Base-by-base conservation (phyloP, 345 rosid genomes). In the Orychophragmus violaceus region DNA sequence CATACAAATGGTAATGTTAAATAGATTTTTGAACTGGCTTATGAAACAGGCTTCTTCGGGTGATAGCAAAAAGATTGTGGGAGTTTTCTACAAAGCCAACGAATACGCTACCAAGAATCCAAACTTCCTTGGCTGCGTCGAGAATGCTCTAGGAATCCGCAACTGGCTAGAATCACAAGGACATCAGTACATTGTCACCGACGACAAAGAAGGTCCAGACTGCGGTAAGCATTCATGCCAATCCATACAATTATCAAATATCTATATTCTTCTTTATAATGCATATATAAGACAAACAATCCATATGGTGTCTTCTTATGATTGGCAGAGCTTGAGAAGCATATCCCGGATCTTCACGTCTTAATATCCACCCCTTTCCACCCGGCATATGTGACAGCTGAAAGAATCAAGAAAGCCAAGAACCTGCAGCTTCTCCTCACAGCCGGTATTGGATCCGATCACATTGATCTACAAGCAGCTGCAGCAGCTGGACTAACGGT, bases 361-460 rank as follows among this genome's bases (percentile, higher is more conserved):
- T 85, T 93, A 59, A 93, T 93, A 71, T 53, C 87, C 0, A 90
- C 98, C 2, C 98, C 97, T 0, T 93, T 93, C 82, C 98, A 93
- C 73, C 98, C 97, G 2, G 97, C 97, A 36, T 90, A 93, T 61
- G 94, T 88, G 16, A 85, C 89, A 0, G 92, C 87, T 2, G 97
- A 93, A 66, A 85, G 96, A 82, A 93, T 93, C 55, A 86, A 88
- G 82, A 90, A 76, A 74, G 98, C 90, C 55, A 93, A 93, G 76
- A 90, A 93, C 77, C 42, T 86, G 72, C 81, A 90, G 72, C 81
- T 93, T 64, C 97, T 90, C 59, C 96, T 93, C 70, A 93, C 96
- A 4, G 96, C 96, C 59, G 98, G 98, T 59, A 85, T 93, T 30
- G 98, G 98, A 35, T 93, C 97, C 5, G 98, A 93, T 42, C 97